Conservation (phyloP, 352 stramenopile genomes). For the Thraustochytrium sp. region DNA sequence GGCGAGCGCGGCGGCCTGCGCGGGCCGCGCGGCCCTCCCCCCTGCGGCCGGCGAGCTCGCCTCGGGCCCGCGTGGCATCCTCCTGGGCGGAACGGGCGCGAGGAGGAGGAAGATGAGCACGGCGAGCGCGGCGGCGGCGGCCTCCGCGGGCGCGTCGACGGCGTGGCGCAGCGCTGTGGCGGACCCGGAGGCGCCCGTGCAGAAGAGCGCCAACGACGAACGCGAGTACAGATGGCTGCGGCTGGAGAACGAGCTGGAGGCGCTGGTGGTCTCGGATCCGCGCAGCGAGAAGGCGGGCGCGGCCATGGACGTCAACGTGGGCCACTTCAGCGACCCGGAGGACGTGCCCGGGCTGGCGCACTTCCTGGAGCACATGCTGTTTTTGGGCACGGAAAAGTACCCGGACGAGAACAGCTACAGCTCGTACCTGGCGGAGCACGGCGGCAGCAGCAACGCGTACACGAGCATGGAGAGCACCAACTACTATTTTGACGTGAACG, state of each 20-base stretch:
- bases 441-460: conserved; percentile 89
- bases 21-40: too few relatives aligned
- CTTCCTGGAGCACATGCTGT: conserved; percentile 94
- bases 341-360: conserved; percentile 77
- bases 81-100: too few relatives aligned
- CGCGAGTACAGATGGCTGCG: conserved; percentile 62
- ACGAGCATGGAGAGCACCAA: conserved; percentile 91
- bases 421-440: conserved; percentile 80
- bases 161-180: too few relatives aligned
- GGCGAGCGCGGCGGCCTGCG: too few relatives aligned
- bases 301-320: conserved; percentile 89
- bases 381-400: conserved; percentile 91
- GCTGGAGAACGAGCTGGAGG: conserved; percentile 64
- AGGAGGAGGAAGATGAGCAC: too few relatives aligned
- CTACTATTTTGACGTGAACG: conserved; percentile 92
- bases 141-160: too few relatives aligned
- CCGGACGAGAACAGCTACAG: conserved; percentile 89
- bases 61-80: too few relatives aligned
- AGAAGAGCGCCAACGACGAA: conserved; percentile 56
- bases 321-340: conserved; percentile 76
- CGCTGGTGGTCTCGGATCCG: conserved; percentile 79
- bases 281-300: conserved; percentile 81
- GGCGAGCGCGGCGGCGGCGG: too few relatives aligned
- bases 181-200: neutral
- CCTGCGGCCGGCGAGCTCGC: too few relatives aligned